Conservation (phyloP, 257 asterid genomes). For the Gentiana straminea region DNA sequence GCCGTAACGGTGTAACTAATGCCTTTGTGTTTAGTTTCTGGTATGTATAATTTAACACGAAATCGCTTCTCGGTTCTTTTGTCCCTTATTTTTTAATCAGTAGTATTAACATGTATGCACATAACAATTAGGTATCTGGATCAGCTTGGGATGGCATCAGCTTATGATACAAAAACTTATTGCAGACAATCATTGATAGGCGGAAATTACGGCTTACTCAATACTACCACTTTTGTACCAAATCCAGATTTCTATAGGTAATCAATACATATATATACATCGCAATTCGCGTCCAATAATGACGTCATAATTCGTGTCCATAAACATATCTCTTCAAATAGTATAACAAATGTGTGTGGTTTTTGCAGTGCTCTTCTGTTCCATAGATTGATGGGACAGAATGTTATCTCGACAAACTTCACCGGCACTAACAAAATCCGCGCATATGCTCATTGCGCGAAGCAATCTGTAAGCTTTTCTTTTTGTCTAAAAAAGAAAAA, state of each 20-base stretch:
- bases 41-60: conserved; percentile 17
- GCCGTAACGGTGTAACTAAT: conserved; percentile 58
- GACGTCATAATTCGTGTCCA: neutral
- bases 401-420: conserved; percentile 43
- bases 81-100: too few relatives aligned
- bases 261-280: too few relatives aligned
- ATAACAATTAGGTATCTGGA: conserved; percentile 57
- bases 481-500: neutral
- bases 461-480: conserved; percentile 49
- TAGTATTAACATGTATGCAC: neutral
- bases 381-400: conserved; percentile 75
- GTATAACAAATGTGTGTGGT: neutral
- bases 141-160: conserved; percentile 64
- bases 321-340: neutral
- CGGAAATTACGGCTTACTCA: conserved; percentile 81
- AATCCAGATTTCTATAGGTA: conserved; percentile 95
- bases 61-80: too few relatives aligned
- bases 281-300: too few relatives aligned
- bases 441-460: conserved; percentile 74
- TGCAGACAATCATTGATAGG: conserved; percentile 79
- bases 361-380: conserved; percentile 72
- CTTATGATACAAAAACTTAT: conserved; percentile 54
- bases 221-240: conserved; percentile 56
- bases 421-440: conserved; percentile 47
- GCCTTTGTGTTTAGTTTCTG: conserved; percentile 70